Conservation (phyloP, 1,139 yeast genomes). For the Saccharomyces hybrid region DNA sequence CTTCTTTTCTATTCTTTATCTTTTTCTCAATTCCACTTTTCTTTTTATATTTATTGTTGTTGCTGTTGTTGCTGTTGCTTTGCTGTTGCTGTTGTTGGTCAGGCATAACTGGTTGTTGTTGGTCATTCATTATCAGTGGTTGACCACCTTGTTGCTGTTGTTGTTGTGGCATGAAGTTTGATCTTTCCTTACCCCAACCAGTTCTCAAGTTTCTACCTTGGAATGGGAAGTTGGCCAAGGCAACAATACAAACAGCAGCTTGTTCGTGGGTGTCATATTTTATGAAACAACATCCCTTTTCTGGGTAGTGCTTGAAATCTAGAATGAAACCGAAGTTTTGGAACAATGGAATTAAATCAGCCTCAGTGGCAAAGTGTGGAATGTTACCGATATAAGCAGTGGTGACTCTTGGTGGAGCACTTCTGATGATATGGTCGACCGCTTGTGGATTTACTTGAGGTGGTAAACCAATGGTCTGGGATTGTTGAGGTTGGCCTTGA, state of each 20-base stretch:
- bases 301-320: slow-evolving; percentile 74
- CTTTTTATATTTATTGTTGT: neutral
- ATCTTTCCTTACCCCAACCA: slow-evolving; percentile 79
- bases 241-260: slow-evolving; percentile 83
- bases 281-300: slow-evolving; percentile 54
- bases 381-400: slow-evolving; percentile 84
- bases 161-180: slow-evolving; percentile 33
- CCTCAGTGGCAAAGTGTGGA: slow-evolving; percentile 66
- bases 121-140: slow-evolving; percentile 8
- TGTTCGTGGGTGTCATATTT: slow-evolving; percentile 80
- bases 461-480: slow-evolving; percentile 25
- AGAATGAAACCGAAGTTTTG: slow-evolving; percentile 77
- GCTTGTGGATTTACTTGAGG: slow-evolving; percentile 43
- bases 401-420: slow-evolving; percentile 66
- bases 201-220: slow-evolving; percentile 76
- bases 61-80: slow-evolving; percentile 5
- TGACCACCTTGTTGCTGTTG: slow-evolving; percentile 15
- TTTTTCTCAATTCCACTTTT: neutral
- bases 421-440: slow-evolving; percentile 64
- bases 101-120: slow-evolving; percentile 6
- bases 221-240: slow-evolving; percentile 63
- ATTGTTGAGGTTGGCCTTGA: slow-evolving; percentile 9
- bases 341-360: slow-evolving; percentile 66
- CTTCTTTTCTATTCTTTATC: neutral
- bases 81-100: slow-evolving; percentile 7